Evolutionary conservation across 768 basidiomycete species (phyloP).

Genomic region (Lactarius trivialis): DNA sequence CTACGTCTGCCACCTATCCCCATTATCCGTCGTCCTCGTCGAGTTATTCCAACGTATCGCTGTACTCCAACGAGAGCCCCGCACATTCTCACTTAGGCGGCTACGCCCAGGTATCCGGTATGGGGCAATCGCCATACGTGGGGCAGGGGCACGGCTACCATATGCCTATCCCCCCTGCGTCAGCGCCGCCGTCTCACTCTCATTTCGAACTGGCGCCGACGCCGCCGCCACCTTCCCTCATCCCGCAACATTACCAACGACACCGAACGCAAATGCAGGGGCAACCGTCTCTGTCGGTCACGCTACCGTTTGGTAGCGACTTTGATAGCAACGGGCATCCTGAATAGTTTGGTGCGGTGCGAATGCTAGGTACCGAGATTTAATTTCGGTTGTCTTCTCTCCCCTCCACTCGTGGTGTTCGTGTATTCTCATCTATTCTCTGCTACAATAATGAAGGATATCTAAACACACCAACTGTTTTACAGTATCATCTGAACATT

Average conservation of each 20-base stretch:
- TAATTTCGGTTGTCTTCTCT: background rate
- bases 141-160: constrained; percentile 12
- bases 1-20: constrained; percentile 7
- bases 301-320: constrained; percentile 14
- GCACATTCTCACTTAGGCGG: constrained; percentile 9
- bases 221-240: background rate
- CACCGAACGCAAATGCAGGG: constrained; percentile 3
- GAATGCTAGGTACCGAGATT: background rate
- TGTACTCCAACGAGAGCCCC: constrained; percentile 12
- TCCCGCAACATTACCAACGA: constrained; percentile 2
- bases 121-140: constrained; percentile 9
- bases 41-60: constrained; percentile 1
- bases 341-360: background rate
- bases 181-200: constrained; percentile 18
- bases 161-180: constrained; percentile 1
- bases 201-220: constrained; percentile 18
- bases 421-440: background rate
- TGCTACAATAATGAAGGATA: constrained; percentile 18
- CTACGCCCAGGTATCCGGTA: constrained; percentile 1
- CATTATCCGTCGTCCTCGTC: constrained; percentile 14
- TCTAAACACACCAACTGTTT: constrained; percentile 14
- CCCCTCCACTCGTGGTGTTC: background rate
- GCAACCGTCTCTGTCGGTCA: constrained; percentile 1
- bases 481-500: constrained; percentile 16
- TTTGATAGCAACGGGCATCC: constrained; percentile 5